These are phyloP conservation scores for Petunia secreta DNA, from an alignment of 257 asterid species.

Conservation along the genomic window DNA sequence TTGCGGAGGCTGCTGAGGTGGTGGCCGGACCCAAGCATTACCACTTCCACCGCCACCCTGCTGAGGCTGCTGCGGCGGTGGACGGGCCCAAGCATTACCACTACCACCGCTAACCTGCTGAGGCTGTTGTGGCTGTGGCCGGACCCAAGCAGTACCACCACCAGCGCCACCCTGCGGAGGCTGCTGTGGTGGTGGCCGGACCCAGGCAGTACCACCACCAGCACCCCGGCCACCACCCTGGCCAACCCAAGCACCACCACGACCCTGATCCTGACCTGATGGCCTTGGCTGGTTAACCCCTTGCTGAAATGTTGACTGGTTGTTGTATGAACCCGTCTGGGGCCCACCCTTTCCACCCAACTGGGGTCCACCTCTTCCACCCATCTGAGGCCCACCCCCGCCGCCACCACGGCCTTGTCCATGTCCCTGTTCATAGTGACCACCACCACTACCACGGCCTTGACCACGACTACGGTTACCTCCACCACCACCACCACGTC, in stretches of 20 bases:
- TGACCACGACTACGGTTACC: conserved; percentile 31
- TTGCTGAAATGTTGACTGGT: conserved; percentile 31
- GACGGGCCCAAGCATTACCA: conserved; percentile 13
- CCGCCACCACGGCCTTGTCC: not conserved
- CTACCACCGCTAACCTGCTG: not conserved
- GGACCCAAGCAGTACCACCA: not conserved
- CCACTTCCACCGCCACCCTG: not conserved
- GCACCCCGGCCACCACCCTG: not conserved
- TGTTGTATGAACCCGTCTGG: not conserved
- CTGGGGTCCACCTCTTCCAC: conserved; percentile 14
- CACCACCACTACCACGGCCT: conserved; percentile 23
- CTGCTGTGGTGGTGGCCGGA: conserved; percentile 33
- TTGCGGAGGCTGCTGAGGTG: conserved; percentile 24
- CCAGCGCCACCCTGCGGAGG: not conserved
- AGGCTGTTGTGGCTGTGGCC: conserved; percentile 31
- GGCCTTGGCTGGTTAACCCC: conserved; percentile 26
- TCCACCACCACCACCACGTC: conserved; percentile 23
- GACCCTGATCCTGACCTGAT: conserved; percentile 1
- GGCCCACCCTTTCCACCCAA: conserved; percentile 24
- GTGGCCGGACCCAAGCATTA: conserved; percentile 23
- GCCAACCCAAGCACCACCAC: conserved; percentile 5
- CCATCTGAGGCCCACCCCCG: conserved; percentile 26
- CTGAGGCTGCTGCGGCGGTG: conserved; percentile 29
- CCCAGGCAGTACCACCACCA: conserved; percentile 8
- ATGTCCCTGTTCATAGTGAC: not conserved